Base-by-base conservation (phyloP, 352 stramenopile species). In the Pythium coloratum region DNA sequence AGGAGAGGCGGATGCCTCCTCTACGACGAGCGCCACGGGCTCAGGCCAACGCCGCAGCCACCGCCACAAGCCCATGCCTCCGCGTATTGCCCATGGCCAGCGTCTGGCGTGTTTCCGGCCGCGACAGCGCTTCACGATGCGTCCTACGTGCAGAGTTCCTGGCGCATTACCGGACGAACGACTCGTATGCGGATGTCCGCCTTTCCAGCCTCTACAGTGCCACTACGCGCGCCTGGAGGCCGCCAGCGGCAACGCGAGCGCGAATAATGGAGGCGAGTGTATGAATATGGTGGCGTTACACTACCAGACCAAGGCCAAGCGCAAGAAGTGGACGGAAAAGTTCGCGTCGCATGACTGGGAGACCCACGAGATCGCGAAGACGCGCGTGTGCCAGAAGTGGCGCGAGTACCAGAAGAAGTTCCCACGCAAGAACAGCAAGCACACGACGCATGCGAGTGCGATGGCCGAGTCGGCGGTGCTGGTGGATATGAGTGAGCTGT, bases 351-450 rank as follows among this genome's bases (percentile, higher is more conserved):
- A 77, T 26, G 80, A 90, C 59, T 92, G 84, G 84, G 58, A 61
- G 9, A 64, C 72, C 42, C 71, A 80, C 44, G 42, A 26, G 28
- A 32, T 44, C 26, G 33, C 30, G 18, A 61, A 42, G 8, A 67
- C 76, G 32, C 74, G 76, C 38, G 75, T 90, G 51, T 84, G 84
- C 57, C 81, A 90, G 59, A 89, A 89, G 67, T 90, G 84, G 84
- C 78, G 79, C 49, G 81, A 89, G 54, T 82, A 90, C 57, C 81
- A 92, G 62, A 76, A 84, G 47, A 78, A 77, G 33, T 80, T 88
- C 51, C 50, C 59, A n/a, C 47, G 62, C 53, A 68, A 68, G 36
- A 46, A 30, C 28, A 30, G 14, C 13, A 55, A 59, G 53, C 8
- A 28, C 14, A 8, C 36, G 14, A 42, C 4, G 24, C 10, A 58